These are phyloP conservation scores for Salix arbutifolia DNA, from an alignment of 345 rosid species.

Conservation along the genomic window DNA sequence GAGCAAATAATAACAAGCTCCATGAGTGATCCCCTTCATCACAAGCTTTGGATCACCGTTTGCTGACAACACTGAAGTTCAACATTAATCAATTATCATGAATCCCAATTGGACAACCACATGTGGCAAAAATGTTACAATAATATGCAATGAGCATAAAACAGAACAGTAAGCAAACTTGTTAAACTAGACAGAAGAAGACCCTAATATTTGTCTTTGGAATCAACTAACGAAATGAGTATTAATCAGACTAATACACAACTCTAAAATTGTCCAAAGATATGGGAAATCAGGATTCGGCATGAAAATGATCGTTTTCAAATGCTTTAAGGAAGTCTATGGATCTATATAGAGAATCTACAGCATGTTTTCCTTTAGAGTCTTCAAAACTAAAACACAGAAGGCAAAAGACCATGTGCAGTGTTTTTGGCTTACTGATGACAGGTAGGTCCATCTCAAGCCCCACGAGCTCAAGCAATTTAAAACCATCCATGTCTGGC, in stretches of 20 bases:
- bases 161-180: not conserved
- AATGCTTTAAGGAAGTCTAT: not conserved
- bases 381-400: not conserved
- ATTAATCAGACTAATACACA: not conserved
- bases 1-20: conserved; percentile 36
- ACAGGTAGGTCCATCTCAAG: conserved; percentile 86
- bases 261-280: not conserved
- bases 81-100: not conserved
- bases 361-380: not conserved
- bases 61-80: conserved; percentile 30
- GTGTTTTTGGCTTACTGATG: conserved; percentile 48
- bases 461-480: conserved; percentile 74
- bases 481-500: conserved; percentile 89
- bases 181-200: not conserved
- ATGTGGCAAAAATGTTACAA: not conserved
- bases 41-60: conserved; percentile 35
- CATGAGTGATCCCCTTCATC: conserved; percentile 39
- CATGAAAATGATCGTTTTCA: not conserved
- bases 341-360: not conserved
- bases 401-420: not conserved
- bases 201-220: not conserved
- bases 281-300: not conserved
- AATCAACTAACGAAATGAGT: not conserved
- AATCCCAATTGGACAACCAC: not conserved
- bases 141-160: not conserved